Base-by-base conservation (phyloP, 352 stramenopile species). In the Phytophthora boehmeriae region DNA sequence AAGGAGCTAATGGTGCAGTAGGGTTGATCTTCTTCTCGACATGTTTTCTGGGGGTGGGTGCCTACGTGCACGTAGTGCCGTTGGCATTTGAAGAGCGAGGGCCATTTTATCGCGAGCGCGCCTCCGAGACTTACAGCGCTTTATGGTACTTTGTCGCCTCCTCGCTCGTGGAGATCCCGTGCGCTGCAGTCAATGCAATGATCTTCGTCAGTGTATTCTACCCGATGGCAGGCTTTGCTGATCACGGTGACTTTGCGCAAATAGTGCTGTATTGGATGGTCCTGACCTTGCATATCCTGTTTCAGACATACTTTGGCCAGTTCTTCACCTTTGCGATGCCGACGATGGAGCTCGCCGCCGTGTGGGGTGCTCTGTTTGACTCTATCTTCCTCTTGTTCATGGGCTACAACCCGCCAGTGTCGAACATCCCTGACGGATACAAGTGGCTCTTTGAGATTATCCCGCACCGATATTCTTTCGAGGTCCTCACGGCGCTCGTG, bases 101-200 rank as follows among this genome's bases (percentile, higher is more conserved):
- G 4, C 81, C 92, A 47, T 98, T 90, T 58, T 98, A 98, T 78
- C 76, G 92, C 8, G 93, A 98, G 65, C 89, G 95, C 8, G 80
- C 88, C 20, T 85, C 88, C 14, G 66, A 93, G 58, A 98, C 96
- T 54, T 98, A 98, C 61, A 83, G 83, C 47, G 64, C 83, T 28
- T 42, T 83, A n/a, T 86, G 89, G 62, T 94, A 97, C 60, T 85
- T 83, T 46, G 61, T 92, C 2, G 74, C 88, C 9, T 90, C 86
- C 22, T 88, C 79, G 17, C 25, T 96, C 8, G 73, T 86, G 28
- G 91, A 98, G 70, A 66, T 95, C 34, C 83, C 88, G 2, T 96
- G 93, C 61, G 74, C 93, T 41, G 43, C 89, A 9, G 49, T 82
- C 22, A 59, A 87, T 22, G 88, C 62, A 0, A 22, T 83, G 32